Evolutionary conservation across 345 rosid genomes (phyloP).

Genomic region (Viola odorata): DNA sequence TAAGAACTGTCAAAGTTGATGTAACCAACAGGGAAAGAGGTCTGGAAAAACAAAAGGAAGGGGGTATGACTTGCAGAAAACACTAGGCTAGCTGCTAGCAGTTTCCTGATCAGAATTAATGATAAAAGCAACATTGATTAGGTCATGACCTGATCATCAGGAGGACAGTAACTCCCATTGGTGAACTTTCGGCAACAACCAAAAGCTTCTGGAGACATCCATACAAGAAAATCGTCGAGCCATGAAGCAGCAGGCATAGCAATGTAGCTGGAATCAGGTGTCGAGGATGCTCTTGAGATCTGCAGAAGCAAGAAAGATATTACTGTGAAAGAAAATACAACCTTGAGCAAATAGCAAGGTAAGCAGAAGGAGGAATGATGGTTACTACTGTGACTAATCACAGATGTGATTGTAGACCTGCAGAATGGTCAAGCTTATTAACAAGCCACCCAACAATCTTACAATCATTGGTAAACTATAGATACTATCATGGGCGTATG

Average conservation of each 20-base stretch:
- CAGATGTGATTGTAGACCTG: too few relatives aligned
- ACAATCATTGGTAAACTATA: too few relatives aligned
- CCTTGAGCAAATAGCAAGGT: neutral
- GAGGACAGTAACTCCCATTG: slow-evolving; percentile 90
- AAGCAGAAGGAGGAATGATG: neutral
- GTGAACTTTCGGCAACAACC: slow-evolving; percentile 94
- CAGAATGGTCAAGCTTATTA: too few relatives aligned
- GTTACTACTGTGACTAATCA: too few relatives aligned
- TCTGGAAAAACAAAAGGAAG: neutral
- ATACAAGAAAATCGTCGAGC: slow-evolving; percentile 97
- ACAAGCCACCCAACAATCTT: too few relatives aligned
- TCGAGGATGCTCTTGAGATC: slow-evolving; percentile 82
- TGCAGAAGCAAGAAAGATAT: slow-evolving; percentile 23
- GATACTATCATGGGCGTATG: too few relatives aligned
- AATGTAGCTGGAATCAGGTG: slow-evolving; percentile 78
- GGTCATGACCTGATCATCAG: slow-evolving; percentile 77
- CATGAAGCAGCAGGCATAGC: slow-evolving; percentile 99
- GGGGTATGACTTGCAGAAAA: too few relatives aligned
- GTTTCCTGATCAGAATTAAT: neutral
- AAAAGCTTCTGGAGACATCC: slow-evolving; percentile 98
- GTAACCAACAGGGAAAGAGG: neutral
- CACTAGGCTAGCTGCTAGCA: neutral
- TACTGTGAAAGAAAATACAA: slow-evolving; percentile 9
- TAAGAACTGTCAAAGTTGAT: too few relatives aligned
- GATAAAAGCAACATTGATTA: slow-evolving; percentile 12